Evolutionary conservation across 495 filamentous ascomycete genomes (phyloP), one percentile per base, ranked within the genome.

Genomic region (Paragyromitra xinjiangensis): DNA sequence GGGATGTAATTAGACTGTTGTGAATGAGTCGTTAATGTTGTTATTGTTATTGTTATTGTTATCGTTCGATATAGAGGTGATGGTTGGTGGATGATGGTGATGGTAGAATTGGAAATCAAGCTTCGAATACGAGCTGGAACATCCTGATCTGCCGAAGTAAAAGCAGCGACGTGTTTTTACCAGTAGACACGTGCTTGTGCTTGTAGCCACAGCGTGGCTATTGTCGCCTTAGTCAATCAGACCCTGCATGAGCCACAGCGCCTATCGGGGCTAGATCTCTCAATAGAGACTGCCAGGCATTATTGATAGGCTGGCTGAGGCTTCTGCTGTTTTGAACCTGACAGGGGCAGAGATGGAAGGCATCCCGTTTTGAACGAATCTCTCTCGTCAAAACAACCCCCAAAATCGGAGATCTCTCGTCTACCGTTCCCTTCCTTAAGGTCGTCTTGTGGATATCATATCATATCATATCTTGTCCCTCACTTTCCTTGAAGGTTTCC

Each of bases 351-450:
- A 53, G 73, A 68, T 73, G 71, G 71, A 67, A 56, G 24, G 29
- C 68, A 72, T 65, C 73, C 61, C 68, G 37, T 71, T 77, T 65
- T 59, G 68, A 72, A 48, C 51, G 62, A 66, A 37, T 48, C 29
- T 34, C 44, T 50, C 63, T 73, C n/a, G 69, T 72, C 73, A 71
- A 77, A 77, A 72, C 73, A 77, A 65, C 56, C 42, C 59, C 69
- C 51, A 55, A 71, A 55, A 64, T 64, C 69, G 53, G 63, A 61
- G 71, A 58, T 73, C 71, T 77, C 40, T 65, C 40, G 12, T 26
- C 34, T 56, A 51, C 69, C 69, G 69, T 56, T 72, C 48, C 62
- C 55, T 75, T 53, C 56, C 48, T 19, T 71, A 44, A 29, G 64
- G 65, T 63, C 64, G 40, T 56, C 65, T 9, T 45, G 42, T 37